Conservation (phyloP, 768 basidiomycete genomes). For the Suillus weaverae region DNA sequence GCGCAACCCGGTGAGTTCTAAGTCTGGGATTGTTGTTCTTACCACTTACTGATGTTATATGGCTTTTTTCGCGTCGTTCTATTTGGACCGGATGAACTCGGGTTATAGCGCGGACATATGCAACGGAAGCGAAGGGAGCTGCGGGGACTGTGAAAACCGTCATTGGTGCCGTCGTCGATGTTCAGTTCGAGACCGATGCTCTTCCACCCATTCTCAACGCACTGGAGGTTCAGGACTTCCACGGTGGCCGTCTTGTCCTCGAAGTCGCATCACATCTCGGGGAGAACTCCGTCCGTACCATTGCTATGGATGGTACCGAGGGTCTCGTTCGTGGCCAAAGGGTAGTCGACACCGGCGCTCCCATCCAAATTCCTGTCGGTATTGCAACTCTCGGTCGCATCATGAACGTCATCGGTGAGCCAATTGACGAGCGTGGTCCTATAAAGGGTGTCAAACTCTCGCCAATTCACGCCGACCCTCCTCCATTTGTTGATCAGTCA, state of each 20-base stretch:
- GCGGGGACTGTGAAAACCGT: constrained; percentile 93
- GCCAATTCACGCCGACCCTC: constrained; percentile 97
- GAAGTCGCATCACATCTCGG: constrained; percentile 98
- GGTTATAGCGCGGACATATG: constrained; percentile 75
- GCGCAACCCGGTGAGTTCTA: constrained; percentile 51
- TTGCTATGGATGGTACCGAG: constrained; percentile 99
- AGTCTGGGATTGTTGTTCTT: neutral
- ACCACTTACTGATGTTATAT: constrained; percentile 7
- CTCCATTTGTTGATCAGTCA: constrained; percentile 96
- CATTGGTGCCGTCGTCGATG: constrained; percentile 99
- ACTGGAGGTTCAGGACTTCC: constrained; percentile 94
- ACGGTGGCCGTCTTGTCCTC: constrained; percentile 95
- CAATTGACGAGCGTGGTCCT: constrained; percentile 99
- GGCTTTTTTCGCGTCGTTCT: neutral
- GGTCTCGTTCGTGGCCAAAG: constrained; percentile 99
- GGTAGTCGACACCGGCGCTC: constrained; percentile 94
- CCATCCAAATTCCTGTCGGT: constrained; percentile 97
- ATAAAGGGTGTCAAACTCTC: constrained; percentile 92
- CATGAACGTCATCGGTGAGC: constrained; percentile 99
- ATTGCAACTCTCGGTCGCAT: constrained; percentile 94
- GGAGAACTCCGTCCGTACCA: constrained; percentile 98
- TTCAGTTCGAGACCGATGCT: constrained; percentile 89
- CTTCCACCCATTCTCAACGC: constrained; percentile 99
- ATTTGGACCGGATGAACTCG: constrained; percentile 9
- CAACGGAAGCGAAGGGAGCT: constrained; percentile 78